A percentile compares a stretch with the other conserved stretches of the same genome.
Conservation (phyloP, 306 rosid genomes). For the Ceratonia siliqua region DNA sequence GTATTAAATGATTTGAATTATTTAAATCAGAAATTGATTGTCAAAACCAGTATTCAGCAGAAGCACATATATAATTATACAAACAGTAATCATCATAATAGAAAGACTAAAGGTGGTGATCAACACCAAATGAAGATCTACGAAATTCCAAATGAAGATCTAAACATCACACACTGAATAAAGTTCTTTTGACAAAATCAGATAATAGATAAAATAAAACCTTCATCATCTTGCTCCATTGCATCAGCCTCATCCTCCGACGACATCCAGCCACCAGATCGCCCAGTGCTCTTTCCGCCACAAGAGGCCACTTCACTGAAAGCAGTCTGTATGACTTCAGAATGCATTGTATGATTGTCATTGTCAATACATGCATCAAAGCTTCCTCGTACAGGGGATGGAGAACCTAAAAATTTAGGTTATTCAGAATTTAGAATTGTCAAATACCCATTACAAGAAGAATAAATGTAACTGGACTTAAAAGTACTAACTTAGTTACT, state of each 20-base stretch:
- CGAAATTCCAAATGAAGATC: not conserved
- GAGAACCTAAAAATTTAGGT: conserved; percentile 54
- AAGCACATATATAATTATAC: not conserved
- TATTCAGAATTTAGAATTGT: conserved; percentile 3
- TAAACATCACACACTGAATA: not conserved
- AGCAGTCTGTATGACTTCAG: conserved; percentile 82
- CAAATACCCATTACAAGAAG: conserved; percentile 11
- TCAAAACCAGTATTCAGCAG: conserved; percentile 28
- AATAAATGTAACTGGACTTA: not conserved
- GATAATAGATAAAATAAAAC: conserved; percentile 38
- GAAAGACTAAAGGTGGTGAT: not conserved
- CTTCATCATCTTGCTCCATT: conserved; percentile 83
- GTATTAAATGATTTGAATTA: conserved; percentile 21
- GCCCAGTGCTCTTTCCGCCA: conserved; percentile 47
- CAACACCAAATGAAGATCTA: not conserved
- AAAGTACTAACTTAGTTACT: not conserved
- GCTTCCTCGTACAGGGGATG: conserved; percentile 55
- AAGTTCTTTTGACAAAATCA: not conserved
- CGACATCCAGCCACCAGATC: conserved; percentile 80
- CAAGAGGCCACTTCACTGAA: conserved; percentile 79
- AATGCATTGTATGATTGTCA: conserved; percentile 47
- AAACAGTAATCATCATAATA: conserved; percentile 1
- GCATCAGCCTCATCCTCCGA: conserved; percentile 92
- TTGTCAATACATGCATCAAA: conserved; percentile 61
- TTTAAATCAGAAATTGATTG: conserved; percentile 11